Base-by-base conservation (phyloP, 2,329 filamentous ascomycete genomes). In the Cryphonectria naterciae region DNA sequence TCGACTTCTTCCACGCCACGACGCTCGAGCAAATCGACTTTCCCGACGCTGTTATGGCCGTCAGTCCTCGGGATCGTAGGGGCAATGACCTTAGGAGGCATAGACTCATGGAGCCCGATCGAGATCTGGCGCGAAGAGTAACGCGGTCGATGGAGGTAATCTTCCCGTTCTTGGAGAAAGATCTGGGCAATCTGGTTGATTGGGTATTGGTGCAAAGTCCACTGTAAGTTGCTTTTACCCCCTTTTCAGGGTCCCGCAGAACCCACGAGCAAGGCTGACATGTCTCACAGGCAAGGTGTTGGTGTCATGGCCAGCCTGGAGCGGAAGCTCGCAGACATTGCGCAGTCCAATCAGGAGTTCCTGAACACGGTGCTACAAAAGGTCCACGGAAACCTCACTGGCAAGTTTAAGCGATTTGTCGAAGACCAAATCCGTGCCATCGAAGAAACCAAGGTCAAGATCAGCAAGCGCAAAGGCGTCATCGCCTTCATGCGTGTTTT, bases 381-480 rank as follows among this genome's bases (percentile, higher is more conserved):
- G 77, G 84, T 97, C 13, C 93, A 96, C 75, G 87, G 89, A 69
- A 88, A 88, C 58, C 85, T 98, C 25, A 89, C 92, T 75, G 87
- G 88, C 2, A 88, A 93, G 2, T 98, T 97, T 83, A 90, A 87
- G 73, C 94, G 93, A 73, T 98, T 98, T 76, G 90, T 98, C 11
- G 95, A 98, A 75, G 94, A 97, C 74, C 96, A 99, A 79, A 92
- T 98, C 71, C 93, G 93, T 37, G 95, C 94, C 6, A 97, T 98
- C 74, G 96, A 98, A 81, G 96, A 98, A 73, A 98, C 95, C 54
- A 98, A 98, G 82, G 95, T 99, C 80, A 98, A 98, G 85, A 94
- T 98, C 82, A 98, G 97, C 85, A 98, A 98, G 85, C 92, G 96
- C 75, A 98, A 97, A 83, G 95, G 96, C 15, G 93, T 99, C 70